Evolutionary conservation across 352 stramenopile species (phyloP), one percentile per base, ranked within the genome.

Genomic region (Globisporangium megalacanthum): DNA sequence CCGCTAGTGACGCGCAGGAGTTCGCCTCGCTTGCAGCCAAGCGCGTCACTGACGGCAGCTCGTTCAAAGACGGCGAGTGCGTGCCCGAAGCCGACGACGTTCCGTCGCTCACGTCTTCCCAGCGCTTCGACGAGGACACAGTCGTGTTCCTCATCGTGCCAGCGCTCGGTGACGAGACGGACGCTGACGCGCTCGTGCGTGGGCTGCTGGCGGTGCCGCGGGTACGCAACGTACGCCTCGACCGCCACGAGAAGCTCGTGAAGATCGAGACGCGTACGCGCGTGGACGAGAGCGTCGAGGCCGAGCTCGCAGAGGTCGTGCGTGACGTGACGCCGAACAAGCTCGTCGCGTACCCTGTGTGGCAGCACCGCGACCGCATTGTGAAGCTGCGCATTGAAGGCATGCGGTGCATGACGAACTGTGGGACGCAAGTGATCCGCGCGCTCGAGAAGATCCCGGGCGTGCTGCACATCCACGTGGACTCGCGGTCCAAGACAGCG

Each of bases 331-430:
- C 78, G 3, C 62, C 75, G 2, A 45, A 60, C 2, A 58, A 73
- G n/a, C 59, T 91, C 22, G 61, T 83, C 5, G 83, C 79, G 25
- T 94, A 89, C 54, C 83, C 83, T 1, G 81, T 94, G 61, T 94
- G 83, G 83, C 79, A 91, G 54, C 79, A 92, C 54, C 75, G 79
- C 56, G 81, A 94, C 48, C 83, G 83, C 52, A 86, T 91, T 42
- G 81, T 94, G 52, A 75, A 68, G 42, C 68, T 94, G 31, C 68
- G 68, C 31, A 78, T 95, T 48, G 73, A 92, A 14, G 86, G 86
- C 19, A 94, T 95, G 84, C 80, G 83, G 50, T 95, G 86, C 64
- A 92, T 93, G 79, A 92, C 75, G 25, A 94, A 92, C 64, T 95
- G 86, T 54, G 86, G 84, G 8, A 66, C 58, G 11, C 84, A 88